phyloP scores from a whole-genome alignment of 345 rosid genomes.

The Raphanus raphanistrum region DNA sequence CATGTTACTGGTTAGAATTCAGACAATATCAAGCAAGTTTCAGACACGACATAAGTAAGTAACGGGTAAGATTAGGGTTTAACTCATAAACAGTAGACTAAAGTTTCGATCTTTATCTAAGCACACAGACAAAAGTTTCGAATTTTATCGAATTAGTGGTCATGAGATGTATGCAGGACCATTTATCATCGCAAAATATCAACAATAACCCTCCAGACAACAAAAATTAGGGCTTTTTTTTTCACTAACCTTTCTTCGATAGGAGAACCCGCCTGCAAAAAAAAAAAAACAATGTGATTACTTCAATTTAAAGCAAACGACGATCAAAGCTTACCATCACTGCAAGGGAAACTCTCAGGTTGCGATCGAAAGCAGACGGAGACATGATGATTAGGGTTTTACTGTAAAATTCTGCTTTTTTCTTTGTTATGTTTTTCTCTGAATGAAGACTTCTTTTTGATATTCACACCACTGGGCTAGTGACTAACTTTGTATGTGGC shows the following conservation, averaged over 20 bases:
- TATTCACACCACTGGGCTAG: neutral
- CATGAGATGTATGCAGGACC: too few relatives aligned
- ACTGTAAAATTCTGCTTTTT: neutral
- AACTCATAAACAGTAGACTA: neutral
- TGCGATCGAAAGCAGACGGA: slow-evolving; percentile 9
- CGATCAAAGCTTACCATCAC: slow-evolving; percentile 36
- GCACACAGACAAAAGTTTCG: neutral
- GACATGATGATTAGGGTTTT: slow-evolving; percentile 25
- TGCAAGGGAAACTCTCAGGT: slow-evolving; percentile 7
- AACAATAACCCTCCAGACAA: too few relatives aligned
- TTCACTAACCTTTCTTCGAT: slow-evolving; percentile 51
- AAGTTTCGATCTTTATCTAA: too few relatives aligned
- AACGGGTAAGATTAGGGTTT: neutral
- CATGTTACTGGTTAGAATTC: neutral
- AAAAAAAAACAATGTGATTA: neutral
- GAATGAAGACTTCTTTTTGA: neutral
- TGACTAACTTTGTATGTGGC: neutral
- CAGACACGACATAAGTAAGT: neutral
- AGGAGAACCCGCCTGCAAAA: slow-evolving; percentile 73
- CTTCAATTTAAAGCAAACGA: slow-evolving; percentile 2
- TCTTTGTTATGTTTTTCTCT: neutral
- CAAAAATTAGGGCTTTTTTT: neutral
- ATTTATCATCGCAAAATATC: too few relatives aligned
- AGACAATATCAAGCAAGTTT: neutral
- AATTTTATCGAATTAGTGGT: neutral